phyloP scores from a whole-genome alignment of 257 asterid genomes.

The Fraxinus americana region DNA sequence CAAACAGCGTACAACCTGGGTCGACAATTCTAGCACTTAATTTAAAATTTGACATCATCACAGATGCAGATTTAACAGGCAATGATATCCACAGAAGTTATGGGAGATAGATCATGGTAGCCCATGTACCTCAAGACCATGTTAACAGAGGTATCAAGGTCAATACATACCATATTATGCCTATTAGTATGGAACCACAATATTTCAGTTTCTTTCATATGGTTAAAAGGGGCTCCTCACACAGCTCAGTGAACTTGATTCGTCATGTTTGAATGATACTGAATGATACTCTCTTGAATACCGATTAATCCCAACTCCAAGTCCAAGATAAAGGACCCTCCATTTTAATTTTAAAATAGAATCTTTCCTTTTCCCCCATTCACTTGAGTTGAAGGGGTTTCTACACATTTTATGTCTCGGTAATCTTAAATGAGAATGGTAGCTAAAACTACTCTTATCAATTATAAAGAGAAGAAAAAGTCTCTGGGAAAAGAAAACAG shows the following conservation, averaged over 20 bases:
- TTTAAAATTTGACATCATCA: neutral
- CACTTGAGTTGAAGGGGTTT: conserved; percentile 2
- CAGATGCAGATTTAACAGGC: neutral
- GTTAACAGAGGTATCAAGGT: conserved; percentile 4
- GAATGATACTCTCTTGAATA: neutral
- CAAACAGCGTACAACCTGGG: neutral
- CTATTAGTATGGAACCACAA: neutral
- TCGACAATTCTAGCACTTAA: neutral
- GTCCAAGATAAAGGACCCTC: neutral
- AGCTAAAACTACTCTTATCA: conserved; percentile 18
- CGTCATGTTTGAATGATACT: neutral
- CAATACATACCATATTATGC: neutral
- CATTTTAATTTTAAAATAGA: neutral
- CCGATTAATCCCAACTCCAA: neutral
- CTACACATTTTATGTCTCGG: neutral
- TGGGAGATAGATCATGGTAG: neutral
- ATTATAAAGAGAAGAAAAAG: conserved; percentile 25
- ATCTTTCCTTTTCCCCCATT: neutral
- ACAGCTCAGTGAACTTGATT: neutral
- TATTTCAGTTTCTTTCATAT: conserved; percentile 3
- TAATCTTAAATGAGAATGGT: conserved; percentile 2
- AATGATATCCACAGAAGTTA: neutral
- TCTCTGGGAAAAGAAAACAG: conserved; percentile 24
- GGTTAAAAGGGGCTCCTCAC: neutral
- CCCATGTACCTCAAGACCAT: neutral